Base-by-base conservation (phyloP, 805 yeast species). In the Candida chilensis region DNA sequence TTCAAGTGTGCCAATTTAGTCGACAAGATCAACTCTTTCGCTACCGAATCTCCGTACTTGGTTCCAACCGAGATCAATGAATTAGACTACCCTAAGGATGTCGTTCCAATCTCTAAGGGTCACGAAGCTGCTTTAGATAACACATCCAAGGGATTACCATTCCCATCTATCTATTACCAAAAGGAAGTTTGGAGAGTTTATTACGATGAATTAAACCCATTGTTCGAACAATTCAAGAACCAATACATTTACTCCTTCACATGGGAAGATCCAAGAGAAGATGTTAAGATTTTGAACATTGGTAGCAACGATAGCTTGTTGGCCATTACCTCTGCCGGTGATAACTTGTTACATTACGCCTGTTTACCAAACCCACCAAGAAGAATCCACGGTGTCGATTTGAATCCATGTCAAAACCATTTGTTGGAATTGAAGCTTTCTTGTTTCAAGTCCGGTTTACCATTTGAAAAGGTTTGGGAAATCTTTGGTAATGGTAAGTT, bases 231-330 rank as follows among this genome's bases (percentile, higher is more conserved):
- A 51, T 83, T 83, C 60, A 74, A 71, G 35, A 68, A 80, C 46
- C 87, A 83, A 55, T 83, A 81, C 51, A 84, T 83, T 36, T 84
- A 83, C 48, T 88, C 94, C 4, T 83, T 83, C 54, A 83, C 94
- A 5, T 83, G 94, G 94, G 94, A 83, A 54, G 94, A 84, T 48
- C 94, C 94, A 18, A 67, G 80, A 33, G 92, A 81, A 55, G 94
- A 83, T 57, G 71, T 73, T 36, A 65, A 65, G 29, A 78, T 83
- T 33, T 62, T 83, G 41, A 67, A 75, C 27, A 60, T 83, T 43
- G 59, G 64, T 19, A 54, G 74, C 10, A 64, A 68, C 18, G 94
- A 84, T 46, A 78, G 85, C 1, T 83, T 83, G 3, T 63, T 83
- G 41, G 88, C 90, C 15, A 83, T 83, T 33, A 83, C 94, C 4